Percentiles rank a stretch among this genome's conserved stretches.
Conservation (phyloP, 2,329 filamentous ascomycete genomes). For the Trichoderma gracile region DNA sequence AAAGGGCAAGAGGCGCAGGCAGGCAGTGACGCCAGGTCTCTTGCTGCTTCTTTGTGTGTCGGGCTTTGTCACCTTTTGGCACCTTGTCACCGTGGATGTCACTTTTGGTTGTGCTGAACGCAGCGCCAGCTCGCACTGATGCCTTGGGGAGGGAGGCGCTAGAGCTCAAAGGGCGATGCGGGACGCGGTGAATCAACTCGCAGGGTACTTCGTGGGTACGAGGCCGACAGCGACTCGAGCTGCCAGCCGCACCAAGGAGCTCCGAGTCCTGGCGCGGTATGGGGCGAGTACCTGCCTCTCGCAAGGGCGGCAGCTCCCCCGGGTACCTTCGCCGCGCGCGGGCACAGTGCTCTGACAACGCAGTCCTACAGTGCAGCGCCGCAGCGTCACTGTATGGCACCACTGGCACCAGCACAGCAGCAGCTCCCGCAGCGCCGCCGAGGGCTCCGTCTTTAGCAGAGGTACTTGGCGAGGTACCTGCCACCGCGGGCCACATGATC, state of each 20-base stretch:
- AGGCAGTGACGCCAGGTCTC: slow-evolving; percentile 26
- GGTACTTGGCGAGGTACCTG: not conserved
- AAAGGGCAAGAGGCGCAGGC: slow-evolving; percentile 25
- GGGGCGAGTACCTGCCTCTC: not conserved
- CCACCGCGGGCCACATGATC: slow-evolving; percentile 15
- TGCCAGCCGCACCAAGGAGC: no score
- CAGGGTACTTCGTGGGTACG: not conserved
- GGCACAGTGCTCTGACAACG: not conserved
- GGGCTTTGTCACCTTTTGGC: no score
- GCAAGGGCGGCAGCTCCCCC: not conserved
- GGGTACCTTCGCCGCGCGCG: not conserved
- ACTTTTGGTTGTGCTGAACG: not conserved
- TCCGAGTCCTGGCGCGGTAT: not conserved
- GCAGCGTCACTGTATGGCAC: not conserved
- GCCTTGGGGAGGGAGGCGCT: slow-evolving; percentile 14
- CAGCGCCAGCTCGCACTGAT: not conserved
- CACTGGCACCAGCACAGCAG: not conserved
- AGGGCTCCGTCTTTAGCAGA: no score
- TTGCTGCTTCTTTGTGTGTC: no score
- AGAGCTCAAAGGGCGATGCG: slow-evolving; percentile 10
- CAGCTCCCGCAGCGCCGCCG: no score
- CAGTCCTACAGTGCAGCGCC: no score
- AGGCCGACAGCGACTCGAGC: no score
- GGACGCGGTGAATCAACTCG: slow-evolving; percentile 19
- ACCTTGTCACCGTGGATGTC: no score